phyloP scores from a whole-genome alignment of 2,329 filamentous ascomycete species.

The Myriangium duriaei region DNA sequence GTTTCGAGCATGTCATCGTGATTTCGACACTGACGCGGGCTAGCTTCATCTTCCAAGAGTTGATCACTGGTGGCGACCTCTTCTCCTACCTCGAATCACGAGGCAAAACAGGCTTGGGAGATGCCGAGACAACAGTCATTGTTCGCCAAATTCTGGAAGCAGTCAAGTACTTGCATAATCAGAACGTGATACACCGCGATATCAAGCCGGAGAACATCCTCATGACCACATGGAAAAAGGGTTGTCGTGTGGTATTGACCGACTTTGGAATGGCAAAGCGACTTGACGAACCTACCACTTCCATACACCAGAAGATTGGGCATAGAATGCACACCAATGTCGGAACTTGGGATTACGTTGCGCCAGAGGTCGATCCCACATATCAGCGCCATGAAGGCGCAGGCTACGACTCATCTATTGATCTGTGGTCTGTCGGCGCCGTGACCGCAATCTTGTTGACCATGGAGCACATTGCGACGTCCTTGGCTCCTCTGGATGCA shows the following conservation, averaged over 20 bases:
- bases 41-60: constrained; percentile 49
- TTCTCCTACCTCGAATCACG: constrained; percentile 46
- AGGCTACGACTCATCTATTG: constrained; percentile 46
- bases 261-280: constrained; percentile 47
- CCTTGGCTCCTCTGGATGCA: neutral
- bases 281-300: constrained; percentile 17
- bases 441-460: constrained; percentile 41
- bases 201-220: constrained; percentile 50
- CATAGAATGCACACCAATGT: constrained; percentile 41
- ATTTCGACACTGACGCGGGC: neutral
- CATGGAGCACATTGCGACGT: constrained; percentile 34
- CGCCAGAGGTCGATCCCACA: constrained; percentile 37
- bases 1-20: neutral
- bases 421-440: constrained; percentile 51
- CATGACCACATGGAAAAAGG: constrained; percentile 40
- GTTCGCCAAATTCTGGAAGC: constrained; percentile 44
- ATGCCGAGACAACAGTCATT: constrained; percentile 42
- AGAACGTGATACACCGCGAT: constrained; percentile 47
- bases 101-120: constrained; percentile 29
- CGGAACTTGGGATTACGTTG: constrained; percentile 45
- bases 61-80: constrained; percentile 47
- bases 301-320: constrained; percentile 2
- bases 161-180: constrained; percentile 44
- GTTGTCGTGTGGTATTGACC: constrained; percentile 43
- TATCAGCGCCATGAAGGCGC: neutral